These are phyloP conservation scores for Sugiyamaella qingdaonensis DNA, from an alignment of 805 yeast species.

Conservation along the genomic window DNA sequence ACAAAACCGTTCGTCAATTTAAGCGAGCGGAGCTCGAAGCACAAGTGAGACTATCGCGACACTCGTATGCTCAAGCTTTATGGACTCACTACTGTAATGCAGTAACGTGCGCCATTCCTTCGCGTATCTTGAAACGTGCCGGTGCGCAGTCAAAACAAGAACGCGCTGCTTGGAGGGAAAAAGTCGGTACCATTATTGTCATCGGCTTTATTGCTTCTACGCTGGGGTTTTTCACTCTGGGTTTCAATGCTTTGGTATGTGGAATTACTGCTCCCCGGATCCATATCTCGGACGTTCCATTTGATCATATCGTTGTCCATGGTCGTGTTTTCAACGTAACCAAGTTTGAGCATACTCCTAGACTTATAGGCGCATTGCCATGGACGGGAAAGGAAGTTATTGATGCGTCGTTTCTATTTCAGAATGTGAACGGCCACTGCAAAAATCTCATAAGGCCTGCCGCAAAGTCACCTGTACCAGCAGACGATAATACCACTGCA, in stretches of 20 bases:
- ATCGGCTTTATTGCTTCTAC: constrained; percentile 16
- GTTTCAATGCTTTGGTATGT: constrained; percentile 80
- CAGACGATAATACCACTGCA: constrained; percentile 51
- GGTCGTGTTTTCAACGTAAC: constrained; percentile 68
- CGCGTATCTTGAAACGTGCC: constrained; percentile 52
- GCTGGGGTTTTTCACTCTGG: constrained; percentile 51
- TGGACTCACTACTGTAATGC: constrained; percentile 71
- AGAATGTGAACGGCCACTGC: constrained; percentile 91
- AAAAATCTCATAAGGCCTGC: constrained; percentile 69
- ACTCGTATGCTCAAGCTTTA: constrained; percentile 19
- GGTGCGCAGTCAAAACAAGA: constrained; percentile 66
- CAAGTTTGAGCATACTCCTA: constrained; percentile 37
- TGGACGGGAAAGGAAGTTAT: constrained; percentile 27
- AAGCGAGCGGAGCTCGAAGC: constrained; percentile 3
- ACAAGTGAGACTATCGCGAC: not conserved
- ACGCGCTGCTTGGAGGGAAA: constrained; percentile 89
- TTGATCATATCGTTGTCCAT: constrained; percentile 60
- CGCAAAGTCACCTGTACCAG: constrained; percentile 48
- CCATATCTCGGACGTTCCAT: constrained; percentile 48
- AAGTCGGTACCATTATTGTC: constrained; percentile 34
- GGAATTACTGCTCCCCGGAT: constrained; percentile 44
- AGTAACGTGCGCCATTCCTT: constrained; percentile 84
- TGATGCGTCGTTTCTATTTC: constrained; percentile 63
- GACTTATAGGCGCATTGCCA: constrained; percentile 43
- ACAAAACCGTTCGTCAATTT: not conserved